Conservation (phyloP, 2,329 filamentous ascomycete species). For the Apiospora arundinis region DNA sequence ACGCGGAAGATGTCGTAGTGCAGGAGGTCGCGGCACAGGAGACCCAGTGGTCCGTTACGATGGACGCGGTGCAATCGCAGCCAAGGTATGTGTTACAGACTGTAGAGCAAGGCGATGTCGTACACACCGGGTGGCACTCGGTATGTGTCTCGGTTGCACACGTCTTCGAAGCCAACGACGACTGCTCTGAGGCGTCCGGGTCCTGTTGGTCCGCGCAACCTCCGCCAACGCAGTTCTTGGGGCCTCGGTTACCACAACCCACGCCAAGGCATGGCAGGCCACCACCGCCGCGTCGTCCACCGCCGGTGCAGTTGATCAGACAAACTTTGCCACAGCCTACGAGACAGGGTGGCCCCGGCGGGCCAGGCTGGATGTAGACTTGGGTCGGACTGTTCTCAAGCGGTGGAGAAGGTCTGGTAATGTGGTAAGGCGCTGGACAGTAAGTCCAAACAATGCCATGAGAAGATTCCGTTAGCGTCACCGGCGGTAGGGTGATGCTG, state of each 20-base stretch:
- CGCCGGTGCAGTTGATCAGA: not conserved
- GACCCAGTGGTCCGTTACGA: not conserved
- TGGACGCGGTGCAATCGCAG: not conserved
- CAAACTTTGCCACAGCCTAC: not conserved
- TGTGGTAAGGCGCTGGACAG: not conserved
- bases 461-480: not conserved
- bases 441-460: not conserved
- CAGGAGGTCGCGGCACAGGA: not conserved
- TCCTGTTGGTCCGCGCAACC: not conserved
- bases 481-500: not conserved
- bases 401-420: not conserved
- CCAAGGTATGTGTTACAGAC: constrained; percentile 8
- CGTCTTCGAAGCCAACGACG: not conserved
- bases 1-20: not conserved
- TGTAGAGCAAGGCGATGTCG: not conserved
- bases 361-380: not conserved
- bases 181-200: not conserved
- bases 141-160: not conserved
- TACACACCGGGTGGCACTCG: not conserved
- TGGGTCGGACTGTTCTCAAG: not conserved
- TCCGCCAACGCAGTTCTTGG: constrained; percentile 2
- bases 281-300: not conserved
- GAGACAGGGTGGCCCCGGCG: not conserved
- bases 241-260: not conserved
- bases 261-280: not conserved